Conservation (phyloP, 768 basidiomycete genomes). For the Tephrocybe rancida region DNA sequence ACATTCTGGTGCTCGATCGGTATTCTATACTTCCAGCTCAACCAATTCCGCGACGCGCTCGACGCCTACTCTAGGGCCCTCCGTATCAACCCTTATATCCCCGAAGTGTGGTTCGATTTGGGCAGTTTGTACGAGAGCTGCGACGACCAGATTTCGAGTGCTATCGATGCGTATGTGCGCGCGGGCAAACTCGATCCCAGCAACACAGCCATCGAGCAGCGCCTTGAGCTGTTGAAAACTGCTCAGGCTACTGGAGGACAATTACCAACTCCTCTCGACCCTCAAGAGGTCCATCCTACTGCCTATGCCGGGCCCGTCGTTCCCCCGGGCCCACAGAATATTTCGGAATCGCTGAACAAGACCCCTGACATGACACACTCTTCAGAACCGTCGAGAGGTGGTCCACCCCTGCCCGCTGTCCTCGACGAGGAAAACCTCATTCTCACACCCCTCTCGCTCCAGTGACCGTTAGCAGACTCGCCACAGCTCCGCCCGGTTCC, state of each 20-base stretch:
- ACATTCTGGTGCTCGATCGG: conserved; percentile 99
- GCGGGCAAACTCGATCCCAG: conserved; percentile 91
- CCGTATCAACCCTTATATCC: conserved; percentile 97
- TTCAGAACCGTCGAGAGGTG: conserved; percentile 79
- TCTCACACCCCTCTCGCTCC: conserved; percentile 77
- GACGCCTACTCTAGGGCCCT: conserved; percentile 99
- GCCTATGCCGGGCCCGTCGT: conserved; percentile 84
- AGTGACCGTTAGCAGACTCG: conserved; percentile 68
- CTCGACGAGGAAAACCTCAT: conserved; percentile 72
- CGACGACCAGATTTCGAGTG: conserved; percentile 98
- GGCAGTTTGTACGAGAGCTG: conserved; percentile 97
- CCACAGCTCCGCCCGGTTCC: conserved; percentile 44
- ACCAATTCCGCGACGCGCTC: conserved; percentile 97
- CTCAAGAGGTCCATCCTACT: conserved; percentile 95
- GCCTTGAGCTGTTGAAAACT: conserved; percentile 76
- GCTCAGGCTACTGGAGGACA: conserved; percentile 77
- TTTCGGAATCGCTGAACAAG: conserved; percentile 63
- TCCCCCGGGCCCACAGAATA: conserved; percentile 68
- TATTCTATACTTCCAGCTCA: conserved; percentile 99
- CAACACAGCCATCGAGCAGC: conserved; percentile 81
- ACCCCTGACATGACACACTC: conserved; percentile 68
- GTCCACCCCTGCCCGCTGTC: conserved; percentile 81
- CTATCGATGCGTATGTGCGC: conserved; percentile 96
- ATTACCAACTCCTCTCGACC: conserved; percentile 85
- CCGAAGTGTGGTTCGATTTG: conserved; percentile 95